Conservation (phyloP, 441 rosid genomes). For the Raphanus hybrid region DNA sequence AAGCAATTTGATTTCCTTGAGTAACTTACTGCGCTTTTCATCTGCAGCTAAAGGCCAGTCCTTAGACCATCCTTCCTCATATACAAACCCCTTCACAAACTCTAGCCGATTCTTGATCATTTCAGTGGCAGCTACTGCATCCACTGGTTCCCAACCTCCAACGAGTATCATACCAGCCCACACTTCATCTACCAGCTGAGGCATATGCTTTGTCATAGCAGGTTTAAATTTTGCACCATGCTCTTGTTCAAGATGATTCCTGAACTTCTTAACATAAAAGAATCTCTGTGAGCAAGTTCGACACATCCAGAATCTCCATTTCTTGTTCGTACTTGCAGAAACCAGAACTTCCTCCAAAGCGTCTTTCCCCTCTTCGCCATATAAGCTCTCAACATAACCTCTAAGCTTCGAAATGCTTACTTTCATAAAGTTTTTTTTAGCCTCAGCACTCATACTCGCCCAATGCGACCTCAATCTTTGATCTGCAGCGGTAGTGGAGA, state of each 20-base stretch:
- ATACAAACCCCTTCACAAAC: slow-evolving; percentile 24
- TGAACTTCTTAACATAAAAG: slow-evolving; percentile 19
- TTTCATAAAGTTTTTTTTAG: slow-evolving; percentile 22
- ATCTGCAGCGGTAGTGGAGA: neutral
- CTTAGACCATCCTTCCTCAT: slow-evolving; percentile 34
- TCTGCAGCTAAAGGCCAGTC: slow-evolving; percentile 30
- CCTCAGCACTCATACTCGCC: slow-evolving; percentile 24
- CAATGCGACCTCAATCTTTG: slow-evolving; percentile 25
- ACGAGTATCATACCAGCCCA: slow-evolving; percentile 22
- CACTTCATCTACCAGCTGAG: slow-evolving; percentile 11
- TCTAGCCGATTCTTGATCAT: slow-evolving; percentile 30
- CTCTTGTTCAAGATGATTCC: slow-evolving; percentile 38
- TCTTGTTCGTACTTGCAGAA: slow-evolving; percentile 13
- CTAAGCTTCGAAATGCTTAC: slow-evolving; percentile 13
- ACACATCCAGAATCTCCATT: slow-evolving; percentile 41
- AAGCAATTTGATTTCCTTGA: slow-evolving; percentile 13
- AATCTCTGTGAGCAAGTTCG: slow-evolving; percentile 28
- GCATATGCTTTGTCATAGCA: neutral
- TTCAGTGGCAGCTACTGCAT: slow-evolving; percentile 30
- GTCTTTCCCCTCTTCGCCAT: slow-evolving; percentile 10
- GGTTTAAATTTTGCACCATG: slow-evolving; percentile 28
- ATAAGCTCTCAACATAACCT: neutral
- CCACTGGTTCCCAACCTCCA: slow-evolving; percentile 36
- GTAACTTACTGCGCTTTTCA: slow-evolving; percentile 28
- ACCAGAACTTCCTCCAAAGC: slow-evolving; percentile 18